These are phyloP conservation scores for Alternaria ethzedia DNA, from an alignment of 2,329 filamentous ascomycete genomes.

Conservation along the genomic window DNA sequence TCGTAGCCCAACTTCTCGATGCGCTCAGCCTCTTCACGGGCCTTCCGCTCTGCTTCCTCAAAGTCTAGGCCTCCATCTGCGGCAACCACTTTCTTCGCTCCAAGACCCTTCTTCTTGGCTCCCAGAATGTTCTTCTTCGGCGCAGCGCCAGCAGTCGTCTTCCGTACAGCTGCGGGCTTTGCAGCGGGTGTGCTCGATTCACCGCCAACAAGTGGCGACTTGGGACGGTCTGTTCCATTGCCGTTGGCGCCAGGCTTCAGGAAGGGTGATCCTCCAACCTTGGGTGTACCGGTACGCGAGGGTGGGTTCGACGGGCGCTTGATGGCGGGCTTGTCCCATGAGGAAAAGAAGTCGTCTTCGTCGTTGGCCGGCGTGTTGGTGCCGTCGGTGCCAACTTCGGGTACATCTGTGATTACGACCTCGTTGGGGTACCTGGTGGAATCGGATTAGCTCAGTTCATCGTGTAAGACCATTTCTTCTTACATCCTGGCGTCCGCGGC, in stretches of 20 bases:
- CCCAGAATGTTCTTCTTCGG: constrained; percentile 88
- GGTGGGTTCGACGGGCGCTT: constrained; percentile 94
- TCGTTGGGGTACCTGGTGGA: constrained; percentile 77
- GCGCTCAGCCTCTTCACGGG: constrained; percentile 94
- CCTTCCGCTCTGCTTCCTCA: constrained; percentile 95
- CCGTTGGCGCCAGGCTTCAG: constrained; percentile 72
- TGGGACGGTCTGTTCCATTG: constrained; percentile 70
- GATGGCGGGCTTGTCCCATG: constrained; percentile 97
- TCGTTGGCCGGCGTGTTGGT: constrained; percentile 81
- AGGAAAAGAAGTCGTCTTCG: constrained; percentile 96
- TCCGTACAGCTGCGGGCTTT: constrained; percentile 82
- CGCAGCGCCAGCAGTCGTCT: constrained; percentile 66
- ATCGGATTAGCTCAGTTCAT: constrained; percentile 20
- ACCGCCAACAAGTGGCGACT: constrained; percentile 72
- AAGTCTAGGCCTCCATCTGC: constrained; percentile 75
- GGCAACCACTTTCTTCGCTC: constrained; percentile 78
- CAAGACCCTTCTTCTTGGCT: constrained; percentile 67
- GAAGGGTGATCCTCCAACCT: constrained; percentile 81
- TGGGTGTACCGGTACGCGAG: constrained; percentile 86
- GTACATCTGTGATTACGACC: constrained; percentile 80
- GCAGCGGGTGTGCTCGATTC: constrained; percentile 65
- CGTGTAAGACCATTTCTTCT: constrained; percentile 38
- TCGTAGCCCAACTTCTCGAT: constrained; percentile 96
- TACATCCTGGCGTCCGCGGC: constrained; percentile 85
- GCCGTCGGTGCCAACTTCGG: constrained; percentile 64